Conservation (phyloP, 495 filamentous ascomycete species). For the Tuber umbilicatum region DNA sequence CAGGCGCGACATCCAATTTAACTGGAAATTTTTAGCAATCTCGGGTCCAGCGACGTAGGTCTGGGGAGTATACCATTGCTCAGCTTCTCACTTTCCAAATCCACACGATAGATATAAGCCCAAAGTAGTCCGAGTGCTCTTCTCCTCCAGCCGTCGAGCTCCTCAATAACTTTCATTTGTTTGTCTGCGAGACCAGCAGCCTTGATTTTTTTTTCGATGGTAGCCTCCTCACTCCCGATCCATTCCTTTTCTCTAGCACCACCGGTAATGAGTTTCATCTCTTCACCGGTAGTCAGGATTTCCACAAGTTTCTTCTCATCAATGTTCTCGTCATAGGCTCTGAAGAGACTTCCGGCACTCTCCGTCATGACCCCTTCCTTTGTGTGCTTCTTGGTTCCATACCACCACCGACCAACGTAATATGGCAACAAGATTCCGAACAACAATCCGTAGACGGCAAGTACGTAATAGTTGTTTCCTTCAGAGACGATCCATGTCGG, state of each 20-base stretch:
- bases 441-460: slow-evolving; percentile 77
- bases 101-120: slow-evolving; percentile 86
- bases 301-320: slow-evolving; percentile 70
- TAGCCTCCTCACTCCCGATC: slow-evolving; percentile 44
- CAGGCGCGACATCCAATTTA: slow-evolving; percentile 71
- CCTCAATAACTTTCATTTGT: slow-evolving; percentile 61
- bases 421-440: slow-evolving; percentile 88
- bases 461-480: slow-evolving; percentile 89
- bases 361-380: slow-evolving; percentile 86
- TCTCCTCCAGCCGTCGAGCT: slow-evolving; percentile 60
- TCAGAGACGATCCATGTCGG: slow-evolving; percentile 88
- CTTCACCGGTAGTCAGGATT: slow-evolving; percentile 67
- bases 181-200: slow-evolving; percentile 58
- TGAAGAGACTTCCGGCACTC: slow-evolving; percentile 88
- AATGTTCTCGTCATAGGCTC: slow-evolving; percentile 77
- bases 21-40: slow-evolving; percentile 44
- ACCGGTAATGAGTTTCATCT: slow-evolving; percentile 57
- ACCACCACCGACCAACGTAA: slow-evolving; percentile 96
- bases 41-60: not conserved
- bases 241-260: slow-evolving; percentile 51
- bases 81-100: slow-evolving; percentile 47
- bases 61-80: slow-evolving; percentile 32
- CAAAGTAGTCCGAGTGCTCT: slow-evolving; percentile 87
- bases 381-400: slow-evolving; percentile 83
- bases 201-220: slow-evolving; percentile 70